Percentiles rank a stretch among this genome's conserved stretches.
Evolutionary conservation across 208 protist species (phyloP).

Genomic region (Leishmania tropica): DNA sequence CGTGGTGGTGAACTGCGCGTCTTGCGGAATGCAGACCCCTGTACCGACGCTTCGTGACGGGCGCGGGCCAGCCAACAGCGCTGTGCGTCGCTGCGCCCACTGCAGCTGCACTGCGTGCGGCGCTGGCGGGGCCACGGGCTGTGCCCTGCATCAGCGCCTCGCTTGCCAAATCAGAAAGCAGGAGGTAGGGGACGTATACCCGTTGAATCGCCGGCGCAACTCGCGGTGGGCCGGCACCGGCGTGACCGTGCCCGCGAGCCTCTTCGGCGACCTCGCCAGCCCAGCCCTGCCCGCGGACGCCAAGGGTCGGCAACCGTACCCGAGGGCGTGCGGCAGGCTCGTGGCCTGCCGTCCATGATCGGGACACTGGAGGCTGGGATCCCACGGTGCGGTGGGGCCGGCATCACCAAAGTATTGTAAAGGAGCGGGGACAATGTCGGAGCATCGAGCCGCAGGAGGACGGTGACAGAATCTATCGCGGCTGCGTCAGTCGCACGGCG

Average conservation of each 20-base stretch:
- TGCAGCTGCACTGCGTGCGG: background rate
- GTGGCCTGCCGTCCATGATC: no score
- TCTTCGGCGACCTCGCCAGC: background rate
- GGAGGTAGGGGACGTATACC: background rate
- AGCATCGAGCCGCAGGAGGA: background rate
- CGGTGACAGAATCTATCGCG: background rate
- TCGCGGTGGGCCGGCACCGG: background rate
- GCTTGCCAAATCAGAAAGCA: background rate
- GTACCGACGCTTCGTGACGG: no score
- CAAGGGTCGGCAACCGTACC: no score
- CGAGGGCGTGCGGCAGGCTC: no score
- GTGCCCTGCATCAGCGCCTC: background rate
- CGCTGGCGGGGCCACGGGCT: no score
- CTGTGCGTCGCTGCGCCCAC: background rate
- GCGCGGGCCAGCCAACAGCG: background rate
- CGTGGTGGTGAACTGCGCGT: no score
- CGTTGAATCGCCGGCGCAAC: background rate
- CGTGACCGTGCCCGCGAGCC: background rate
- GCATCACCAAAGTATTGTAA: no score
- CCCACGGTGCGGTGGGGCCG: no score
- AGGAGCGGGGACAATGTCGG: background rate
- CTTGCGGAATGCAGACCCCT: no score
- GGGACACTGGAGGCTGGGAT: no score
- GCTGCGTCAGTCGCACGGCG: slow-evolving; percentile 5
- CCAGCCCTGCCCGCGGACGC: no score